These are phyloP conservation scores for Aspergillus calidoustus DNA, from an alignment of 2,329 filamentous ascomycete genomes.

Conservation along the genomic window DNA sequence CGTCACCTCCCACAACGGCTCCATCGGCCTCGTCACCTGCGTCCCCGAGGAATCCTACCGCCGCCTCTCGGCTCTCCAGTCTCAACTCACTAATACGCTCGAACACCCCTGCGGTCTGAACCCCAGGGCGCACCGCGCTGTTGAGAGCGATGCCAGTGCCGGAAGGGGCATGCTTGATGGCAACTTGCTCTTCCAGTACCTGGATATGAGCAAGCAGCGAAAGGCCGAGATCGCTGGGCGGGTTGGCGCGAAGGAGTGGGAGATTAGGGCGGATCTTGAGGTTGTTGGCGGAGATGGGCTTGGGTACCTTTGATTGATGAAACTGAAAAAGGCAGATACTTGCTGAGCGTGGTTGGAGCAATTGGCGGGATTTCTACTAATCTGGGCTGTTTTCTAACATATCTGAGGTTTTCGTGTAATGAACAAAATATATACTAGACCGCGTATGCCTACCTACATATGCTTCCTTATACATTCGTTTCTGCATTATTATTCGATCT, in stretches of 20 bases:
- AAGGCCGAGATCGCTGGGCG: slow-evolving; percentile 74
- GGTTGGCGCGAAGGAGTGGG: slow-evolving; percentile 70
- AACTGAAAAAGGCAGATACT: not conserved
- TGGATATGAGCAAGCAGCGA: slow-evolving; percentile 73
- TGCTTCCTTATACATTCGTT: not conserved
- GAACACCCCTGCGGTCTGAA: slow-evolving; percentile 81
- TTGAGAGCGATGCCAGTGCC: slow-evolving; percentile 55
- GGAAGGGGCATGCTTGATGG: slow-evolving; percentile 76
- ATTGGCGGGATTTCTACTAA: not conserved
- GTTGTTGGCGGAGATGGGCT: slow-evolving; percentile 68
- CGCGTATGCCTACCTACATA: too few relatives aligned
- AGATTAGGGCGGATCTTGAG: slow-evolving; percentile 72
- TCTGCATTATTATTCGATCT: not conserved
- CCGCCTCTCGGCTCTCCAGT: slow-evolving; percentile 78
- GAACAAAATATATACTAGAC: not conserved
- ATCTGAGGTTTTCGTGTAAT: not conserved
- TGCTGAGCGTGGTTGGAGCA: too few relatives aligned
- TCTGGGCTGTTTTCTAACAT: not conserved
- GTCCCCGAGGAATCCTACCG: slow-evolving; percentile 82
- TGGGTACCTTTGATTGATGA: slow-evolving; percentile 44
- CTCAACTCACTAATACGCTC: slow-evolving; percentile 76
- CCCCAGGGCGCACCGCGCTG: slow-evolving; percentile 74
- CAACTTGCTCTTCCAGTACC: slow-evolving; percentile 73
- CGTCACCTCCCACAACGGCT: slow-evolving; percentile 74
- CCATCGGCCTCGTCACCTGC: slow-evolving; percentile 75